A percentile compares a stretch with the other conserved stretches of the same genome.
These are phyloP conservation scores for Fraxinus velutina DNA, from an alignment of 305 asterid species.

Conservation along the genomic window DNA sequence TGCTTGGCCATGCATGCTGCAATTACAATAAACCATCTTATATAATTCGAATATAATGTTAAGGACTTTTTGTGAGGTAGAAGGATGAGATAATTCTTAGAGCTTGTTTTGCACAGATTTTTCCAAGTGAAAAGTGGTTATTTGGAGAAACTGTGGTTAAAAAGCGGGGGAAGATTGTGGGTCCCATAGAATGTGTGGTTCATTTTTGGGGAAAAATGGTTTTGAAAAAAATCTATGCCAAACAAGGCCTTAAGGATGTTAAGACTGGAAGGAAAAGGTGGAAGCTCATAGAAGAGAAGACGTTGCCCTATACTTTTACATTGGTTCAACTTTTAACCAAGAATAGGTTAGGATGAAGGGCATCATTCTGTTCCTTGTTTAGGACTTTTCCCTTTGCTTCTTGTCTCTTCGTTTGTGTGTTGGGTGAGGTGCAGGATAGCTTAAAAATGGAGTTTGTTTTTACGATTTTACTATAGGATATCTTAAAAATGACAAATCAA, in stretches of 20 bases:
- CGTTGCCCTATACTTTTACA: neutral
- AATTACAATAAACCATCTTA: neutral
- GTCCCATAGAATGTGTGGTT: neutral
- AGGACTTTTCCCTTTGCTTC: neutral
- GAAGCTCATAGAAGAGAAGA: neutral
- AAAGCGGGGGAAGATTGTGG: neutral
- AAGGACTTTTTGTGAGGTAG: neutral
- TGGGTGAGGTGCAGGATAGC: neutral
- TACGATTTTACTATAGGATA: neutral
- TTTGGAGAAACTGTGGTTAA: neutral
- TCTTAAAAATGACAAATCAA: neutral
- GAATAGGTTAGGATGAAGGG: neutral
- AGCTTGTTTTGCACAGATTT: neutral
- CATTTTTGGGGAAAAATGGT: neutral
- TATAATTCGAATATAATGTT: conserved; percentile 8
- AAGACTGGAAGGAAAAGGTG: neutral
- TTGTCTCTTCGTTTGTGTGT: neutral
- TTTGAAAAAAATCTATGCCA: neutral
- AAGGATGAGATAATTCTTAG: neutral
- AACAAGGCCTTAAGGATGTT: neutral
- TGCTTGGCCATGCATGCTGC: conserved; percentile 2
- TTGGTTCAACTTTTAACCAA: neutral
- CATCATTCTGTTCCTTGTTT: neutral
- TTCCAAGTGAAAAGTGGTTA: neutral
- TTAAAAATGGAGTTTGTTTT: neutral